Evolutionary conservation across 2,329 filamentous ascomycete species (phyloP).

Genomic region (Dothistroma septosporum): DNA sequence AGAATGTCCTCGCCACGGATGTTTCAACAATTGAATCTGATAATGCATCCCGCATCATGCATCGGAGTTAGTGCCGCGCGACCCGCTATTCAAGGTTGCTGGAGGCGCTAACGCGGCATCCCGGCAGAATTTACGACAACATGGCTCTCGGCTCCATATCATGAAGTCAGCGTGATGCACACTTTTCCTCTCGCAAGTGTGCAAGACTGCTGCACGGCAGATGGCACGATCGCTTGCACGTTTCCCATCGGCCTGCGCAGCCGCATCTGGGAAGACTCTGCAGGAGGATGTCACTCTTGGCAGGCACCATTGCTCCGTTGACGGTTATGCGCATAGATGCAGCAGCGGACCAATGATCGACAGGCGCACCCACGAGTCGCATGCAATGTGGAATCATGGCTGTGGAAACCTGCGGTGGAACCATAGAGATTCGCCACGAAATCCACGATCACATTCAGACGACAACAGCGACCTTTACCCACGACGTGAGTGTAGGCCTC

Average conservation of each 20-base stretch:
- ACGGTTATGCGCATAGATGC: neutral
- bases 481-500: neutral
- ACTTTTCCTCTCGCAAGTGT: neutral
- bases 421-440: neutral
- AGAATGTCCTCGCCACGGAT: neutral
- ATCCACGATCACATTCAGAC: neutral
- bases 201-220: neutral
- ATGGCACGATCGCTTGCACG: neutral
- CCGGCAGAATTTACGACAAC: neutral
- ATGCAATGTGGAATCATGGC: neutral
- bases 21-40: neutral
- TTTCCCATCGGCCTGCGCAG: neutral
- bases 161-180: constrained; percentile 3
- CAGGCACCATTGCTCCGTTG: neutral
- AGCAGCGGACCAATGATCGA: neutral
- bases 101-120: neutral
- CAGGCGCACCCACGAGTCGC: neutral
- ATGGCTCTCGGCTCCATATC: neutral
- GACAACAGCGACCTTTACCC: neutral
- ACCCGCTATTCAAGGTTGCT: neutral
- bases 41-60: neutral
- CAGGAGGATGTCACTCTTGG: neutral
- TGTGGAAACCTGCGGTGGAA: neutral
- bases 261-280: neutral
- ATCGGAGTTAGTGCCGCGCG: neutral